phyloP scores from a whole-genome alignment of 2,329 filamentous ascomycete species.

The Metarhizium album region DNA sequence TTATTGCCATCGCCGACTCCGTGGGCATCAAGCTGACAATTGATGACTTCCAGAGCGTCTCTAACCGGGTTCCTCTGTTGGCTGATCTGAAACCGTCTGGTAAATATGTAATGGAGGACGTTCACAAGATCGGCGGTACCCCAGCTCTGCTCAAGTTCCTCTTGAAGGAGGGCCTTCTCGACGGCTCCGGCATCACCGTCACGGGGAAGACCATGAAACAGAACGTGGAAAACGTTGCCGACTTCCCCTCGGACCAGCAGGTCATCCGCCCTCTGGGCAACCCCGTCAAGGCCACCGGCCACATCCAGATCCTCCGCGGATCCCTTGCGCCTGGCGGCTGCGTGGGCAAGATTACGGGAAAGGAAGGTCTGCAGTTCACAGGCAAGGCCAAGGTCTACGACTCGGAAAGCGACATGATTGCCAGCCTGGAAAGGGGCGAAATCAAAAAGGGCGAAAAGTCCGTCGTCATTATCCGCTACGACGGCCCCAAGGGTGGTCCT shows the following conservation, averaged over 20 bases:
- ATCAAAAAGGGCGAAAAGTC: conserved; percentile 82
- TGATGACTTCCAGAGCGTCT: conserved; percentile 77
- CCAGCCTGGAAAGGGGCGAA: conserved; percentile 62
- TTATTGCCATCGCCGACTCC: conserved; percentile 74
- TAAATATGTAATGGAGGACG: conserved; percentile 75
- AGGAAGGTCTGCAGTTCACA: conserved; percentile 75
- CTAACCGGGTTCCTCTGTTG: conserved; percentile 67
- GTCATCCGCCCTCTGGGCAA: conserved; percentile 73
- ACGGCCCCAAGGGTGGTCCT: conserved; percentile 85
- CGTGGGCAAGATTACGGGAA: conserved; percentile 89
- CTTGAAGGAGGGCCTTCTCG: conserved; percentile 69
- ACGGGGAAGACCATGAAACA: conserved; percentile 84
- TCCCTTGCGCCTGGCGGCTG: conserved; percentile 78
- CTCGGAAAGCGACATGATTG: conserved; percentile 71
- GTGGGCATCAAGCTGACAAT: conserved; percentile 74
- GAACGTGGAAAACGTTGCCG: conserved; percentile 68
- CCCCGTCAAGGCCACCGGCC: conserved; percentile 78
- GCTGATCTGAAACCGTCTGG: conserved; percentile 79
- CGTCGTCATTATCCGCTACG: conserved; percentile 84
- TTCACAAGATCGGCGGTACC: conserved; percentile 79
- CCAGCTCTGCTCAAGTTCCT: conserved; percentile 82
- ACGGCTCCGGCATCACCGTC: conserved; percentile 71
- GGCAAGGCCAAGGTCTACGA: conserved; percentile 77
- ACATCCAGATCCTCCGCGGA: conserved; percentile 80
- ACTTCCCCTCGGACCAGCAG: conserved; percentile 64